Evolutionary conservation across 352 stramenopile genomes (phyloP).

Genomic region (Peronosclerospora sorghi): DNA sequence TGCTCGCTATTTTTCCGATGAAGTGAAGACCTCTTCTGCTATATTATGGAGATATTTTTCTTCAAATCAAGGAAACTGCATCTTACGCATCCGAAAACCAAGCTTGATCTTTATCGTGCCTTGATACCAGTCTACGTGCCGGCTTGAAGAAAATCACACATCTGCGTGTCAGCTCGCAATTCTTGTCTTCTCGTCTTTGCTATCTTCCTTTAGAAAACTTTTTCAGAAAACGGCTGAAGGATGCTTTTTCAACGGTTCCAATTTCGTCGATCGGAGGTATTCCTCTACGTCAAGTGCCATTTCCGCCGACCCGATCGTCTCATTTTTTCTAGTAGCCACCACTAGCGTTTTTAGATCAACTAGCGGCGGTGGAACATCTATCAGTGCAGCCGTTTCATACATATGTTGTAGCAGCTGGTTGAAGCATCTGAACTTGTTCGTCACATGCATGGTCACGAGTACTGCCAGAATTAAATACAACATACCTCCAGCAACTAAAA

Average conservation of each 20-base stretch:
- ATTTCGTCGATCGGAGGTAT: slow-evolving; percentile 15
- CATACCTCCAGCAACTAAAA: slow-evolving; percentile 35
- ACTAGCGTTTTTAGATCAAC: slow-evolving; percentile 33
- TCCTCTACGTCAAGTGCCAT: slow-evolving; percentile 31
- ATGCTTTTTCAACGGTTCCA: slow-evolving; percentile 32
- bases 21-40: too few relatives aligned
- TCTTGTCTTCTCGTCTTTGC: slow-evolving; percentile 20
- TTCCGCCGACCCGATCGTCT: slow-evolving; percentile 16
- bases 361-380: slow-evolving; percentile 28
- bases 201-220: slow-evolving; percentile 25
- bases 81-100: too few relatives aligned
- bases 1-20: too few relatives aligned
- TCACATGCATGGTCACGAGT: slow-evolving; percentile 45
- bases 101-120: too few relatives aligned
- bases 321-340: slow-evolving; percentile 14
- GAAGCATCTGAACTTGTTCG: slow-evolving; percentile 51
- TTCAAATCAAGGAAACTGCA: too few relatives aligned
- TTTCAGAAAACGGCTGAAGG: slow-evolving; percentile 28
- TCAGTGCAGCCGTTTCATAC: slow-evolving; percentile 41
- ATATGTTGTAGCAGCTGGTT: slow-evolving; percentile 30
- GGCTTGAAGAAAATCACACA: too few relatives aligned
- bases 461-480: slow-evolving; percentile 53
- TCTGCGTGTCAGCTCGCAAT: too few relatives aligned
- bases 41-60: too few relatives aligned
- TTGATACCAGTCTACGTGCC: too few relatives aligned